phyloP scores from a whole-genome alignment of 768 basidiomycete genomes.

The button mushroom (Agaricus bisporus) region DNA sequence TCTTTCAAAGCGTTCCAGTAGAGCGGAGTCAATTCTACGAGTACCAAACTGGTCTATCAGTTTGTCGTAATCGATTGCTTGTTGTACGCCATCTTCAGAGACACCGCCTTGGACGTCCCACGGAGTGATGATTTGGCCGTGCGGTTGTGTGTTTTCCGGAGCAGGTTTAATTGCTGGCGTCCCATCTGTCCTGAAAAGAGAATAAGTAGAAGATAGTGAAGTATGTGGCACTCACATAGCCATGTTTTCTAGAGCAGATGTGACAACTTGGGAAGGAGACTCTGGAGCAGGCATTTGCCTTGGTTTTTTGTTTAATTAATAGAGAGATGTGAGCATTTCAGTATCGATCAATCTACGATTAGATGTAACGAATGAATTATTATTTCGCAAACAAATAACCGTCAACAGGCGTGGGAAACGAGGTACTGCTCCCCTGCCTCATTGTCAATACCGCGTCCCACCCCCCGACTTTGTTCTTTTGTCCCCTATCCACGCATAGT shows the following conservation, averaged over 20 bases:
- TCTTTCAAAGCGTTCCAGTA: conserved; percentile 86
- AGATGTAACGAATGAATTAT: too few relatives aligned
- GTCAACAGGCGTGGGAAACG: conserved; percentile 23
- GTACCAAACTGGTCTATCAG: conserved; percentile 93
- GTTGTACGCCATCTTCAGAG: conserved; percentile 81
- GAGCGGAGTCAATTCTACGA: conserved; percentile 61
- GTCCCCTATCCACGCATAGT: conserved; percentile 14
- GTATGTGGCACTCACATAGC: background rate
- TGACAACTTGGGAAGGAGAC: background rate
- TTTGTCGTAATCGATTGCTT: conserved; percentile 96
- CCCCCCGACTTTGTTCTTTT: conserved; percentile 4
- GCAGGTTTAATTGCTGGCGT: background rate
- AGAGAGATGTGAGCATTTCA: background rate
- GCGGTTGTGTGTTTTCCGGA: conserved; percentile 13
- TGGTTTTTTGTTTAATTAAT: background rate
- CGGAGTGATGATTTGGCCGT: conserved; percentile 84
- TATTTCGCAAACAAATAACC: conserved; percentile 17
- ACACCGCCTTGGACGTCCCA: conserved; percentile 97
- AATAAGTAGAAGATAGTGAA: background rate
- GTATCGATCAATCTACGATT: background rate
- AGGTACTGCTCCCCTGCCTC: conserved; percentile 19
- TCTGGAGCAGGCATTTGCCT: conserved; percentile 1
- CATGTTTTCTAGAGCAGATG: background rate
- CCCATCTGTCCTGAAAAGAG: background rate
- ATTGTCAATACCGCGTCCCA: conserved; percentile 21